Evolutionary conservation across 2,329 filamentous ascomycete species (phyloP).

Genomic region (Fusarium odoratissimum): DNA sequence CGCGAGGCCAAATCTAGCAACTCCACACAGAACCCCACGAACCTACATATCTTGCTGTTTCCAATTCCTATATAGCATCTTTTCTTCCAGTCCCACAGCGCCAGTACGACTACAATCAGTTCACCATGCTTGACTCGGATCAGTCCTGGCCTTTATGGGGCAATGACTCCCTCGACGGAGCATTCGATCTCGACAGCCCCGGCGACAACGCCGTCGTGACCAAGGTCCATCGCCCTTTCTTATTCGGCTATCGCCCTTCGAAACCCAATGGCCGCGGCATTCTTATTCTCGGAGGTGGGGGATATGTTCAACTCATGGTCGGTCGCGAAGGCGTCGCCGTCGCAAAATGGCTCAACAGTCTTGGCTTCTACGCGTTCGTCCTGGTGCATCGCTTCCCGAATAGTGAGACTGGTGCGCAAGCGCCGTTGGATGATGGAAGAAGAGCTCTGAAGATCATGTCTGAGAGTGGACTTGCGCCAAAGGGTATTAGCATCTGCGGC

Average conservation of each 20-base stretch:
- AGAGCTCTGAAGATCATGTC: conserved; percentile 35
- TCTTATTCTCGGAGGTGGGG: conserved; percentile 34
- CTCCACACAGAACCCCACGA: conserved; percentile 5
- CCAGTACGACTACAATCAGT: background rate
- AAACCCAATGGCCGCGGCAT: conserved; percentile 35
- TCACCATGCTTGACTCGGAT: conserved; percentile 23
- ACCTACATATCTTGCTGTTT: background rate
- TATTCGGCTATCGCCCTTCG: conserved; percentile 33
- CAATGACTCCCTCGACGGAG: conserved; percentile 10
- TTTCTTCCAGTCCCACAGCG: fast-evolving
- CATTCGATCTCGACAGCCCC: conserved; percentile 27
- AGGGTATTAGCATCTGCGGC: conserved; percentile 35
- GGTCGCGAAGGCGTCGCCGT: conserved; percentile 36
- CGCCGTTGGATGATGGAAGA: conserved; percentile 38
- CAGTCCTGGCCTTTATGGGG: conserved; percentile 34
- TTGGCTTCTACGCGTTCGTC: conserved; percentile 43
- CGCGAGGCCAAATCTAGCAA: conserved; percentile 11
- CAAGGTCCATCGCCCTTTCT: conserved; percentile 24
- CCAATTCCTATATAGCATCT: fast-evolving
- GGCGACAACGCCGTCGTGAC: conserved; percentile 33
- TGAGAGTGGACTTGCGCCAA: conserved; percentile 14
- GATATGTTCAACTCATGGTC: conserved; percentile 40
- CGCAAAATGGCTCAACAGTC: conserved; percentile 37
- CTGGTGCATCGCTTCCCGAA: conserved; percentile 40
- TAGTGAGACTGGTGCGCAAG: conserved; percentile 17